Percentiles rank a stretch among this genome's conserved stretches.
Evolutionary conservation across 306 rosid species (phyloP).

Genomic region (apple (Malus domestica)): ASM211411v1 NC_041798.1:37766001-37766500

Average conservation of each 20-base stretch:
- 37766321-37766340: too few species aligned
- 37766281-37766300: too few species aligned
- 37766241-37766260: accelerated
- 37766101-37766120: neutral
- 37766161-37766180: neutral
- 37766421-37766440: neutral
- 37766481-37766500: neutral
- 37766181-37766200: neutral
- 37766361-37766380: too few species aligned
- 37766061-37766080: neutral
- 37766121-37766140: neutral
- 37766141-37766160: neutral
- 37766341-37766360: too few species aligned
- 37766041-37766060: neutral
- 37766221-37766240: too few species aligned
- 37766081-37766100: neutral
- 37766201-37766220: neutral
- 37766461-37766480: neutral
- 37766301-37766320: too few species aligned
- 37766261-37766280: accelerated
- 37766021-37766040: neutral
- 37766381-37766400: too few species aligned
- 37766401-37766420: too few species aligned
- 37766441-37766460: neutral
- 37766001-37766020: neutral